Percentiles rank a stretch among this genome's conserved stretches.
Conservation (phyloP, 1,284 basidiomycete species). For the Marasmius oreades region DNA sequence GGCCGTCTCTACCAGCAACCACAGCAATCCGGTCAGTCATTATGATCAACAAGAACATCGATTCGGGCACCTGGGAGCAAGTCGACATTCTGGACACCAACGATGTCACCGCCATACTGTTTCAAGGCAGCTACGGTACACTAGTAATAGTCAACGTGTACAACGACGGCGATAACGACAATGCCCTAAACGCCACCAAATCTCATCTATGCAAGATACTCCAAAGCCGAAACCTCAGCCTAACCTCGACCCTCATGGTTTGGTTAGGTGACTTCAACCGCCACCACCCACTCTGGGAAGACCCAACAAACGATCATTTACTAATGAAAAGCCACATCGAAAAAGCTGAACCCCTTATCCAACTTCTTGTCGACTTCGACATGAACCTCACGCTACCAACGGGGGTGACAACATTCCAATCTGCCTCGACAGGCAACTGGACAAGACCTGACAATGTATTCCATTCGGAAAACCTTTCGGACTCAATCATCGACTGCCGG, state of each 20-base stretch:
- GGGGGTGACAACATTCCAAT: conserved; percentile 27
- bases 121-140: conserved; percentile 9
- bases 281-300: conserved; percentile 47
- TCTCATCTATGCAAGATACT: conserved; percentile 3
- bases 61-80: conserved; percentile 21
- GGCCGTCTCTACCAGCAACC: neutral
- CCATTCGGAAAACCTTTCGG: conserved; percentile 9
- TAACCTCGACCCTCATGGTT: conserved; percentile 9
- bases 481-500: conserved; percentile 6
- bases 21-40: conserved; percentile 18
- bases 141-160: conserved; percentile 27
- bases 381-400: conserved; percentile 26
- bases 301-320: conserved; percentile 30
- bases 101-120: conserved; percentile 23
- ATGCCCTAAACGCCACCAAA: conserved; percentile 1
- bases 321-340: conserved; percentile 25
- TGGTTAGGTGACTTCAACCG: conserved; percentile 48
- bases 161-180: conserved; percentile 19
- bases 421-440: conserved; percentile 22
- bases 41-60: conserved; percentile 21
- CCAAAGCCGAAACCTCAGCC: neutral
- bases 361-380: conserved; percentile 14
- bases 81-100: conserved; percentile 17
- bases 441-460: conserved; percentile 35
- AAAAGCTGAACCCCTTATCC: conserved; percentile 16